Evolutionary conservation across 1,284 basidiomycete genomes (phyloP).

Genomic region (Marasmius oreades): DNA sequence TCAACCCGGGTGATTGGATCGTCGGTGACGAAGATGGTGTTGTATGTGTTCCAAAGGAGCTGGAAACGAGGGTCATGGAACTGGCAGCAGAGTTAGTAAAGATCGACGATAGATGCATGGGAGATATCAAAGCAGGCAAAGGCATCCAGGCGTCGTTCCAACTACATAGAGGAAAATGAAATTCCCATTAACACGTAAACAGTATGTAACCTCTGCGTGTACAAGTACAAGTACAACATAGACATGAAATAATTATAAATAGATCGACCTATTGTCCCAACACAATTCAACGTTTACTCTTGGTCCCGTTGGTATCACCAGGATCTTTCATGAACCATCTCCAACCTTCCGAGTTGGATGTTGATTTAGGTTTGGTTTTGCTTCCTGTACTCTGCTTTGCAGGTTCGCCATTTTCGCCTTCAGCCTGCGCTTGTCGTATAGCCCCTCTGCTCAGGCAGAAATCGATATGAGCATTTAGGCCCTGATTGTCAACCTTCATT

Average conservation of each 20-base stretch:
- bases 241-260: constrained; percentile 1
- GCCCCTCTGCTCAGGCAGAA: constrained; percentile 71
- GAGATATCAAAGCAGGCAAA: constrained; percentile 73
- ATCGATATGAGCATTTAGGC: constrained; percentile 72
- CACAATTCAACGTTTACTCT: neutral
- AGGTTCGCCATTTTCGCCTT: constrained; percentile 24
- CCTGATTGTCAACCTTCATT: constrained; percentile 59
- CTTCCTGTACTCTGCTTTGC: neutral
- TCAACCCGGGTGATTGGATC: constrained; percentile 82
- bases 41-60: constrained; percentile 68
- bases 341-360: constrained; percentile 9
- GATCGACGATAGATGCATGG: constrained; percentile 73
- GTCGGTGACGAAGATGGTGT: constrained; percentile 90
- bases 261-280: neutral
- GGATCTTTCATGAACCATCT: constrained; percentile 12
- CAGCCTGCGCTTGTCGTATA: constrained; percentile 62
- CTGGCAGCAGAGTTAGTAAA: constrained; percentile 58
- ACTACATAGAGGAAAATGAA: constrained; percentile 63
- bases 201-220: neutral
- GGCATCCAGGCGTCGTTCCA: constrained; percentile 79
- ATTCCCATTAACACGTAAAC: constrained; percentile 3
- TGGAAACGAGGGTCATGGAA: constrained; percentile 58
- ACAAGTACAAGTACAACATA: constrained; percentile 1
- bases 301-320: constrained; percentile 9
- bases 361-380: constrained; percentile 17